Percentiles rank a stretch among this genome's conserved stretches.
Evolutionary conservation across 371 early-diverging fungal genomes (phyloP).

Genomic region (Funneliformis caledonium): DNA sequence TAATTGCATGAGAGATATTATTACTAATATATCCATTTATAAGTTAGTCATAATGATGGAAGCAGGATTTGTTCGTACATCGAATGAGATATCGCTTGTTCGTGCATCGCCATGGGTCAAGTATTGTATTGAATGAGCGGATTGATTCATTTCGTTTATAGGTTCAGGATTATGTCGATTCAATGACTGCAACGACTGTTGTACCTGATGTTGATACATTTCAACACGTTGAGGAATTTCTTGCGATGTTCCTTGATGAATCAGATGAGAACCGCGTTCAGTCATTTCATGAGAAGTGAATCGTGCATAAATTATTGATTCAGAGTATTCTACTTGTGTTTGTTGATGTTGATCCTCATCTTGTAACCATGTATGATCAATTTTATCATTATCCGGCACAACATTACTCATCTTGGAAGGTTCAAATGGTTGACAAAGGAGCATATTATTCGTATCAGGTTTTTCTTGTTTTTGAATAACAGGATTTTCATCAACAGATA

Average conservation of each 20-base stretch:
- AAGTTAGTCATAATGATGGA: too few relatives aligned
- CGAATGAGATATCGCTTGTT: too few relatives aligned
- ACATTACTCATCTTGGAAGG: neutral
- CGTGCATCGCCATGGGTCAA: too few relatives aligned
- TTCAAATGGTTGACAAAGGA: slow-evolving; percentile 13
- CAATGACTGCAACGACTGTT: neutral
- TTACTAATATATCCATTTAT: too few relatives aligned
- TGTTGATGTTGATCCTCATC: slow-evolving; percentile 1
- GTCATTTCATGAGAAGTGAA: neutral
- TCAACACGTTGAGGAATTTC: neutral
- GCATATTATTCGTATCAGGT: neutral
- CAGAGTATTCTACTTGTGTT: neutral
- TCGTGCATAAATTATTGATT: neutral
- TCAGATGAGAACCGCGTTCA: neutral
- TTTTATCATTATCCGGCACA: neutral
- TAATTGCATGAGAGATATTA: too few relatives aligned
- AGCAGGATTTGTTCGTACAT: too few relatives aligned
- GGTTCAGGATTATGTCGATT: neutral
- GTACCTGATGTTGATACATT: neutral
- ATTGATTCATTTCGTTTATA: neutral
- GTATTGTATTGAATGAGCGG: too few relatives aligned
- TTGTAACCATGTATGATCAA: slow-evolving; percentile 3
- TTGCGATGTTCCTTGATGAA: neutral
- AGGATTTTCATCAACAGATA: neutral
- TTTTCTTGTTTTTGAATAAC: neutral